phyloP scores from a whole-genome alignment of 2,329 filamentous ascomycete species.

The Cordyceps tenuipes region DNA sequence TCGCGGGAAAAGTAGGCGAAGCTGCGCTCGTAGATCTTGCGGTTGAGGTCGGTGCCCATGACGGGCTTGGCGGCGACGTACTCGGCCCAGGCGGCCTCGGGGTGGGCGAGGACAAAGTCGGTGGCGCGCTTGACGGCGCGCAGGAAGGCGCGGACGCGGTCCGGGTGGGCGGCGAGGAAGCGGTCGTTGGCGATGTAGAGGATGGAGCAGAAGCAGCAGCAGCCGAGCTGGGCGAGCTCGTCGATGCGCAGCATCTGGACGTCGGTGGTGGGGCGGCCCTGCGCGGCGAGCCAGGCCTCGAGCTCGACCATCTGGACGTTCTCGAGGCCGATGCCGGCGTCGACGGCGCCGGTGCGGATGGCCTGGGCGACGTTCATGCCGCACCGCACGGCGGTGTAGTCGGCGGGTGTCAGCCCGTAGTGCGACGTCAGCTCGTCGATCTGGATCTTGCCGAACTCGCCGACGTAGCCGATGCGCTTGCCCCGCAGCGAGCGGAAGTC shows the following conservation, averaged over 20 bases:
- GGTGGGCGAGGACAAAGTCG: constrained; percentile 59
- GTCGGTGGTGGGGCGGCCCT: constrained; percentile 55
- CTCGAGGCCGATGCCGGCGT: constrained; percentile 68
- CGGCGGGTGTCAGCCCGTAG: constrained; percentile 63
- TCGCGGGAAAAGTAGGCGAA: constrained; percentile 70
- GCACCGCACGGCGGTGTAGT: constrained; percentile 70
- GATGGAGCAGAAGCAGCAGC: constrained; percentile 78
- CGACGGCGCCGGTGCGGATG: constrained; percentile 63
- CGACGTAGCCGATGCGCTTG: constrained; percentile 71
- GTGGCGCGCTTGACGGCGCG: constrained; percentile 67
- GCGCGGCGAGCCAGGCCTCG: constrained; percentile 61
- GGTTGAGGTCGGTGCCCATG: constrained; percentile 60
- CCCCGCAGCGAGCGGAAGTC: constrained; percentile 69
- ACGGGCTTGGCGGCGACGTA: constrained; percentile 65
- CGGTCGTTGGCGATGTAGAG: constrained; percentile 71
- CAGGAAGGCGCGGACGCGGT: constrained; percentile 59
- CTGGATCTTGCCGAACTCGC: constrained; percentile 77
- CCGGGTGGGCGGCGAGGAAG: constrained; percentile 59
- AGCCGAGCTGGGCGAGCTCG: constrained; percentile 68
- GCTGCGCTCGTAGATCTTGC: constrained; percentile 72
- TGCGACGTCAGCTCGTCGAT: constrained; percentile 73
- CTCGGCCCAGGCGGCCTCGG: constrained; percentile 55
- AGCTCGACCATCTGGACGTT: constrained; percentile 81
- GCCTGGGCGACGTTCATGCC: constrained; percentile 76
- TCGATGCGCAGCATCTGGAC: constrained; percentile 78